phyloP scores from a whole-genome alignment of 805 yeast species.

The Ogataea naganishii region DNA sequence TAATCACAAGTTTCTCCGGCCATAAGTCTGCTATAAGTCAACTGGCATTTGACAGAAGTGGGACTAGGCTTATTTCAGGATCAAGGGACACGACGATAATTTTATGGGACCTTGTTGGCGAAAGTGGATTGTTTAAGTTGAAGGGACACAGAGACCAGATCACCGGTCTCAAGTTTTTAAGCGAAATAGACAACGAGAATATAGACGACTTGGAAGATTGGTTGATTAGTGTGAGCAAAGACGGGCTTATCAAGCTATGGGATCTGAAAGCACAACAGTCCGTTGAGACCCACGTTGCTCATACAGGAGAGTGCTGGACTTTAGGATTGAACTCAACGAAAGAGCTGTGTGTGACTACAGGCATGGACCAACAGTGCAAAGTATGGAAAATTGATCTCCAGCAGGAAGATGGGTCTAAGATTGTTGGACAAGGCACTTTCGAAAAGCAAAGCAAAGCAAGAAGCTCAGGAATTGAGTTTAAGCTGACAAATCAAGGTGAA shows the following conservation, averaged over 20 bases:
- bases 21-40: constrained; percentile 74
- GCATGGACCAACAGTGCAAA: constrained; percentile 74
- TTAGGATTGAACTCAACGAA: constrained; percentile 35
- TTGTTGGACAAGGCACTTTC: constrained; percentile 54
- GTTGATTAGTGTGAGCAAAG: constrained; percentile 73
- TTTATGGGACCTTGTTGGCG: constrained; percentile 93
- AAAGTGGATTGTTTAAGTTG: constrained; percentile 78
- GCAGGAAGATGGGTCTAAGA: constrained; percentile 35
- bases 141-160: constrained; percentile 86
- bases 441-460: constrained; percentile 73
- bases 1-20: constrained; percentile 80
- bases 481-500: constrained; percentile 27
- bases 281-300: constrained; percentile 91
- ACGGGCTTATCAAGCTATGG: constrained; percentile 90
- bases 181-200: constrained; percentile 18
- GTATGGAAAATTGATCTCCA: constrained; percentile 68
- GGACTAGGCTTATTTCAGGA: constrained; percentile 82
- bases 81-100: constrained; percentile 77
- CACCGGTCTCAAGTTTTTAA: constrained; percentile 58
- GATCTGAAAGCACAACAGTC: constrained; percentile 85
- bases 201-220: constrained; percentile 58
- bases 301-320: constrained; percentile 90
- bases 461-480: constrained; percentile 52
- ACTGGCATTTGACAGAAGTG: constrained; percentile 66
- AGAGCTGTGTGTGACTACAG: constrained; percentile 54